Percentiles rank a stretch among this genome's conserved stretches.
Evolutionary conservation across 345 rosid species (phyloP).

Genomic region (Melaleuca alternifolia): DNA sequence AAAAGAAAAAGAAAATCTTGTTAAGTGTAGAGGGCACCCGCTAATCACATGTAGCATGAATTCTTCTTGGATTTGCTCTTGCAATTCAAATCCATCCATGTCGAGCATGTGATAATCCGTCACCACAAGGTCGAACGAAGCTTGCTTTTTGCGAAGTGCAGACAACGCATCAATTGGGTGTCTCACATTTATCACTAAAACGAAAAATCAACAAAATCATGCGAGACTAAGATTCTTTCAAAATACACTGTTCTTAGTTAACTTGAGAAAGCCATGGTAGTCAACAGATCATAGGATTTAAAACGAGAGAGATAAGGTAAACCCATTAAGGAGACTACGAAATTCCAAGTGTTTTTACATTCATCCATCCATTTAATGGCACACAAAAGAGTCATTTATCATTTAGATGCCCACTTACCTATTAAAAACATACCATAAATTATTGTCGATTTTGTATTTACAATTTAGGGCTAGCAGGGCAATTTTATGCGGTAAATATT

Average conservation of each 20-base stretch:
- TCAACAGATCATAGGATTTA: neutral
- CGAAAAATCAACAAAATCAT: neutral
- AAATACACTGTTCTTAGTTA: neutral
- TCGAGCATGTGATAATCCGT: conserved; percentile 63
- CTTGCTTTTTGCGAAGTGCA: conserved; percentile 15
- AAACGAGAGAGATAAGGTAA: neutral
- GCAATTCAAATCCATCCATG: conserved; percentile 58
- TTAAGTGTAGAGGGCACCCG: conserved; percentile 6
- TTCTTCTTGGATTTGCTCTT: conserved; percentile 25
- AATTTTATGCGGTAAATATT: neutral
- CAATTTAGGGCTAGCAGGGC: neutral
- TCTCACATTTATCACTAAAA: conserved; percentile 28
- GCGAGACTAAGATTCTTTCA: neutral
- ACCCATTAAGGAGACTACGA: neutral
- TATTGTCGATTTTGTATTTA: neutral
- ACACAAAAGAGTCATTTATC: neutral
- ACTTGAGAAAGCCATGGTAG: neutral
- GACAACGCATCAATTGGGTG: conserved; percentile 39
- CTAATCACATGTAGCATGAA: conserved; percentile 52
- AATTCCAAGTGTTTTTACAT: neutral
- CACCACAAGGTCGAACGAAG: conserved; percentile 38
- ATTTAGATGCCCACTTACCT: neutral
- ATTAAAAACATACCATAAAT: neutral
- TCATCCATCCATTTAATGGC: neutral
- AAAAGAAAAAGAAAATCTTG: neutral